Evolutionary conservation across 306 rosid genomes (phyloP).

Genomic region (Dryas alaskensis): DNA sequence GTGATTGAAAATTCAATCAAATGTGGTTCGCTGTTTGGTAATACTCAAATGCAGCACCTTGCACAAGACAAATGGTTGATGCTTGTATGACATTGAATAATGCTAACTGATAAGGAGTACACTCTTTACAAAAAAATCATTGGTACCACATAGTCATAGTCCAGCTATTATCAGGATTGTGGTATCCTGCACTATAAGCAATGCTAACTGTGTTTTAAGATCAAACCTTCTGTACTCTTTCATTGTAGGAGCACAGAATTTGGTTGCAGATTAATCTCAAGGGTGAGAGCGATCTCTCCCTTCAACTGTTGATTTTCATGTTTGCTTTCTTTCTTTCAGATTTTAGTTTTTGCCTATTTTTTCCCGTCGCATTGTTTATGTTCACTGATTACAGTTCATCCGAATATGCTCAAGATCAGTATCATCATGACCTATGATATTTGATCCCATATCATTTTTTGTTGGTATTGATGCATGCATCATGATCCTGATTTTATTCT

Average conservation of each 20-base stretch:
- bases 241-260: neutral
- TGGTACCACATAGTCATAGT: slow-evolving; percentile 3
- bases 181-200: neutral
- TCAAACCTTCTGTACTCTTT: neutral
- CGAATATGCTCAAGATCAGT: neutral
- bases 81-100: neutral
- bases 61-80: neutral
- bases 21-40: neutral
- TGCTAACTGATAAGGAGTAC: neutral
- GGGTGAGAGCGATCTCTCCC: neutral
- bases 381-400: neutral
- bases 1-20: neutral
- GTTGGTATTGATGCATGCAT: neutral
- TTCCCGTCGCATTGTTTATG: neutral
- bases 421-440: neutral
- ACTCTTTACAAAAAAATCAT: neutral
- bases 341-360: neutral
- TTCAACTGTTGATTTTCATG: neutral
- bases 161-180: neutral
- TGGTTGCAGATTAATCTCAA: neutral
- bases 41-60: neutral
- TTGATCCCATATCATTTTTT: neutral
- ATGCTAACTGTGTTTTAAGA: neutral
- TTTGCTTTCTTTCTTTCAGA: neutral
- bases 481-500: slow-evolving; percentile 25